Evolutionary conservation across 164 flowering plant genomes (phyloP), one percentile per base, ranked within the genome.

Genomic region (Tetracentron sinense): DNA sequence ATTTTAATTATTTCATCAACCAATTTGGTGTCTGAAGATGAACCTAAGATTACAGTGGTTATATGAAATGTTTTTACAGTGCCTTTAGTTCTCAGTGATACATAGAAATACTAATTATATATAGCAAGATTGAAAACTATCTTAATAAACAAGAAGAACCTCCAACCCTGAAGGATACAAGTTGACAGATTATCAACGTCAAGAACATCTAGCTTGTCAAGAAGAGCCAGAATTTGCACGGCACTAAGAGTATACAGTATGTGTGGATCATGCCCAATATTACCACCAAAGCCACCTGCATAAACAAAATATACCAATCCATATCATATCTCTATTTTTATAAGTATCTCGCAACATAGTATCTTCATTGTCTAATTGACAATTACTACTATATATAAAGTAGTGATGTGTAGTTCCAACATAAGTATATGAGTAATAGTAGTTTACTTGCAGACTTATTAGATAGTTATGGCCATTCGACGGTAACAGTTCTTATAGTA

Each of bases 241-340:
- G 96, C 98, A 68, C 94, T 90, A 28, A 87, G 85, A 0, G 98
- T 93, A 54, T 81, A 85, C 56, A 90, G 67, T 42, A 87, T 64
- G 68, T 90, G 98, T 15, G 94, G 97, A 58, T 90, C 97, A 76
- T 93, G 96, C 17, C 96, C 97, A 73, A 87, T 54, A 48, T 90
- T 90, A 61, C 97, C 96, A 70, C 82, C 89, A 79, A 93, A 93
- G 12, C 96, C 97, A 71, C 98, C 93, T 89, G 83, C 71, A 78
- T 6, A 61, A 27, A 63, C 23, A 8, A 33, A 12, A 56, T 21
- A 52, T 15, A 6, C 1, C 52, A 10, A 8, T 38, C 33, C 29
- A 16, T 38, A 42, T 47, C 54, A 61, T 31, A 31, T 61, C 15
- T 54, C n/a, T 20, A 53, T 25, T 31, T 58, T 49, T 30, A 27